Evolutionary conservation across 1,139 yeast species (phyloP), one percentile per base, ranked within the genome.

Genomic region (Sugiyamaella xylanicola): DNA sequence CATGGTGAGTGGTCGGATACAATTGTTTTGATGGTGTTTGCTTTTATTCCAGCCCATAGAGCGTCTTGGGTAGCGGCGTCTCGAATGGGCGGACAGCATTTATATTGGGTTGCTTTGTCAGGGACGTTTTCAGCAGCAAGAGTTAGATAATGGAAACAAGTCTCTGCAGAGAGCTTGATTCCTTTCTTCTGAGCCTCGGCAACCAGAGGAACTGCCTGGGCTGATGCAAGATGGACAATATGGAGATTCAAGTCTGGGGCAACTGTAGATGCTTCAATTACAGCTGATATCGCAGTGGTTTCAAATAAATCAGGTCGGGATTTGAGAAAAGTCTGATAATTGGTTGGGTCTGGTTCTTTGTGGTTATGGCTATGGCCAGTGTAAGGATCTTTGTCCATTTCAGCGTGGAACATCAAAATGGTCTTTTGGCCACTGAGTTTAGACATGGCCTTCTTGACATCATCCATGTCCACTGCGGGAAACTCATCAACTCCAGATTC

Each of bases 1-100:
- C 98, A 92, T 4, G 97, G 98, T 2, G 96, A 89, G 73, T 92
- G 98, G 68, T 92, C 98, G 13, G 95, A 87, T 1, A 92, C 97
- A 9, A 91, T 95, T 1, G 96, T 84, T n/a, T 88, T 81, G 60
- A 92, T 85, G 42, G 84, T 75, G 37, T 82, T 84, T 37, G 77
- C 76, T 53, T 82, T 71, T 51, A 92, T 74, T 0, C 93, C 97
- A 52, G 78, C 75, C 97, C 97, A 92, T 48, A 92, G 77, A 50
- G 80, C 75, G 51, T 79, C 75, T 62, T 93, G 79, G 72, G 91
- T 92, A 47, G 77, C 77, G 59, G 85, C 83, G 1, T 87, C 77
- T 63, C 97, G 80, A 62, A 92, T 90, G 4, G 98, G 98, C 1
- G 98, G 98, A 71, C 97, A 91, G 71, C 97, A 92, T 72, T 92